Percentiles rank a stretch among this genome's conserved stretches.
phyloP scores from a whole-genome alignment of 371 early-diverging fungal species.

The Circinella minor region DNA sequence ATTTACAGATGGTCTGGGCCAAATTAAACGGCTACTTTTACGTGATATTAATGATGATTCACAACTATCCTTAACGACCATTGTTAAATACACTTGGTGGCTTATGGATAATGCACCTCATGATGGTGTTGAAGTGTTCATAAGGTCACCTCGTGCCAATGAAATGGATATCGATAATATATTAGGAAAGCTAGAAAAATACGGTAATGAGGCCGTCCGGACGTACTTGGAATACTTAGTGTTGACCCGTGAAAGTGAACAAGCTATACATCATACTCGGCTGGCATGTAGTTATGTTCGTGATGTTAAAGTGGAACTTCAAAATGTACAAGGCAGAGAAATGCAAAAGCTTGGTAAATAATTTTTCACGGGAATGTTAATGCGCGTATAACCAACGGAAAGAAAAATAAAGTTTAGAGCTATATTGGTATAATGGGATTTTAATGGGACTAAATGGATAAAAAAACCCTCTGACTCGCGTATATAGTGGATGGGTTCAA shows the following conservation, averaged over 20 bases:
- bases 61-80: constrained; percentile 32
- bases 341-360: constrained; percentile 13
- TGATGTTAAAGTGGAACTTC: constrained; percentile 39
- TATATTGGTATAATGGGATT: no score
- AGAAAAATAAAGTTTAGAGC: background rate
- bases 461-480: no score
- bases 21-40: constrained; percentile 54
- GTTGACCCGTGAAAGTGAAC: constrained; percentile 48
- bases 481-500: constrained; percentile 31
- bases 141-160: constrained; percentile 50
- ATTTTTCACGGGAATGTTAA: no score
- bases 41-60: constrained; percentile 31
- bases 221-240: constrained; percentile 67
- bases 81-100: constrained; percentile 69
- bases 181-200: constrained; percentile 45
- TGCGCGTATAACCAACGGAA: background rate
- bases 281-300: constrained; percentile 60
- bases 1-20: constrained; percentile 54
- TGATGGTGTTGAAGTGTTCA: constrained; percentile 56
- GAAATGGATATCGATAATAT: constrained; percentile 61
- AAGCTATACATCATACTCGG: constrained; percentile 51
- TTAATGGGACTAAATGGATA: no score
- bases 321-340: constrained; percentile 18
- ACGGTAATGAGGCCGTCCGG: constrained; percentile 45
- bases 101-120: constrained; percentile 52